Percentiles rank a stretch among this genome's conserved stretches.
phyloP scores from a whole-genome alignment of 306 rosid species.

The Astragalus glycyphyllos region DNA sequence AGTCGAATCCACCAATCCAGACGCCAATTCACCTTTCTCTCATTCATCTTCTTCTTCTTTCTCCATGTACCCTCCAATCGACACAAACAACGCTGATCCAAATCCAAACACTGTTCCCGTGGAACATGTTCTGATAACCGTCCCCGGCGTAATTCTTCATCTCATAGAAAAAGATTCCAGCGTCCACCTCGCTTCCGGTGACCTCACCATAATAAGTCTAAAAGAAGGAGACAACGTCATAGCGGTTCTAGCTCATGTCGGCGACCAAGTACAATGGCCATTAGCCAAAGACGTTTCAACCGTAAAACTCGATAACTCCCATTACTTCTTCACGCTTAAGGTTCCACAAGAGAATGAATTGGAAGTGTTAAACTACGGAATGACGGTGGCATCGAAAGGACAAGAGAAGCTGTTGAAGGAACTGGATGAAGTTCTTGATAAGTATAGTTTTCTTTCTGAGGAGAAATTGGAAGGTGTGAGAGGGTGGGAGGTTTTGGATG shows the following conservation, averaged over 20 bases:
- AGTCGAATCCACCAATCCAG: constrained; percentile 57
- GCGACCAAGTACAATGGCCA: constrained; percentile 79
- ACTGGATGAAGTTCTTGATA: constrained; percentile 64
- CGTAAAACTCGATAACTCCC: constrained; percentile 76
- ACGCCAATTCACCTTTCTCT: constrained; percentile 44
- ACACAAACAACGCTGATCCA: constrained; percentile 43
- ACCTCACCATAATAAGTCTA: constrained; percentile 59
- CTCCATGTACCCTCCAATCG: constrained; percentile 56
- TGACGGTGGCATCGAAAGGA: constrained; percentile 71
- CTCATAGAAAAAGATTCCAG: constrained; percentile 72
- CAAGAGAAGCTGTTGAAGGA: constrained; percentile 56
- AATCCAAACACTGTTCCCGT: constrained; percentile 35
- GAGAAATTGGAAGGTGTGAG: constrained; percentile 54
- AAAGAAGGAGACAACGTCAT: constrained; percentile 59
- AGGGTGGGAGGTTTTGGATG: constrained; percentile 66
- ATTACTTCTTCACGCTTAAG: constrained; percentile 73
- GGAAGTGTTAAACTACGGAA: constrained; percentile 71
- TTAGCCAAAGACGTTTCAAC: constrained; percentile 78
- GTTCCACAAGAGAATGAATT: constrained; percentile 55
- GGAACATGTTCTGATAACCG: constrained; percentile 58
- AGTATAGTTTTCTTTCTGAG: constrained; percentile 66
- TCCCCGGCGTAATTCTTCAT: constrained; percentile 74
- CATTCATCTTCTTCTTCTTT: constrained; percentile 43
- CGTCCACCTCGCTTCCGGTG: constrained; percentile 80
- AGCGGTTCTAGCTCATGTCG: constrained; percentile 74